Percentiles rank a stretch among this genome's conserved stretches.
Conservation (phyloP, 2,329 filamentous ascomycete genomes). For the Penicillium freii region DNA sequence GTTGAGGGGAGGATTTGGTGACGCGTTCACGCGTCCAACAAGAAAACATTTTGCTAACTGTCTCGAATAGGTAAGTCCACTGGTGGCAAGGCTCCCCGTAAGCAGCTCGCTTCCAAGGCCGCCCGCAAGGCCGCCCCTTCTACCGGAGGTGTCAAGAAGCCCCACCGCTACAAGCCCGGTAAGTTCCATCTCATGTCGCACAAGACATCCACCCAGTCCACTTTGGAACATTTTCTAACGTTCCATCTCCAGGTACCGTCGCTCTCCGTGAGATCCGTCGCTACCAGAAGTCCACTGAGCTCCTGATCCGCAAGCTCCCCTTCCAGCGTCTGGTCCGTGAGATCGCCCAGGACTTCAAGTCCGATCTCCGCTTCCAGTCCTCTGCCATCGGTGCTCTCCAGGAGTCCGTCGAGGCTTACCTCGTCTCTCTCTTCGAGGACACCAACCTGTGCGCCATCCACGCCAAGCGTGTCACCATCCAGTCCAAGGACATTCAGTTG, state of each 20-base stretch:
- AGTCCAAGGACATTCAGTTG: slow-evolving; percentile 90
- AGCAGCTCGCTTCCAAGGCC: slow-evolving; percentile 99
- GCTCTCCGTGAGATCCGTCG: slow-evolving; percentile 97
- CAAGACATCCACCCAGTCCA: too few species aligned
- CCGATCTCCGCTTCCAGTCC: slow-evolving; percentile 94
- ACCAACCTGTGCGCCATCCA: slow-evolving; percentile 98
- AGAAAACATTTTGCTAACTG: slow-evolving; percentile 30
- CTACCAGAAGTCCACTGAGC: slow-evolving; percentile 96
- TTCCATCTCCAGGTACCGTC: slow-evolving; percentile 64
- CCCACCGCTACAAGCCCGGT: slow-evolving; percentile 84
- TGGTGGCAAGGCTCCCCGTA: slow-evolving; percentile 72
- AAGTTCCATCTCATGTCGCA: slow-evolving; percentile 27
- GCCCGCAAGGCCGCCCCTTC: slow-evolving; percentile 97
- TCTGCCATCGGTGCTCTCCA: slow-evolving; percentile 96
- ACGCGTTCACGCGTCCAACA: slow-evolving; percentile 16
- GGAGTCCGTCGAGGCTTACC: slow-evolving; percentile 98
- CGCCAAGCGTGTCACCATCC: slow-evolving; percentile 98
- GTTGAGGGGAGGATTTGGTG: neutral
- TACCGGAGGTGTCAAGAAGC: slow-evolving; percentile 96
- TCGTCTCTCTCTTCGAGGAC: slow-evolving; percentile 97
- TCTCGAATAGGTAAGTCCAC: slow-evolving; percentile 64
- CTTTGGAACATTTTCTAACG: slow-evolving; percentile 24
- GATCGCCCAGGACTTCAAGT: slow-evolving; percentile 95
- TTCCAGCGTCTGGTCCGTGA: slow-evolving; percentile 98
- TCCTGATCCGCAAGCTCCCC: slow-evolving; percentile 93